Base-by-base conservation (phyloP, 768 basidiomycete species). In the Amanita exitialis region DNA sequence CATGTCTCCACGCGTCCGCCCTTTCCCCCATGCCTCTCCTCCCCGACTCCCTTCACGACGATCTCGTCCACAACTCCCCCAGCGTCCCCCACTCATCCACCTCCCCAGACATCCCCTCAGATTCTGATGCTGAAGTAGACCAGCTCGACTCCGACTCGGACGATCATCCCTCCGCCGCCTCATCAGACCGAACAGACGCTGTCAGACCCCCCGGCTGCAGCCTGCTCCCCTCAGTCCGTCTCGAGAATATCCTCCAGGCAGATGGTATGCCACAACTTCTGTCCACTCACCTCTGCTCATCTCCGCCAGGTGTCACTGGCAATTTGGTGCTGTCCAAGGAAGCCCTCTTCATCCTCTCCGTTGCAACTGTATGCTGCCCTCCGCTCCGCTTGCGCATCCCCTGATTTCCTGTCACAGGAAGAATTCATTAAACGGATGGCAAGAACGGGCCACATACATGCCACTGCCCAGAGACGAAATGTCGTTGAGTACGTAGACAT, bases 341-440 rank as follows among this genome's bases (percentile, higher is more conserved):
- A 61, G 86, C 81, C 1, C 66, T 82, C 6, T 90, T 84, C 58
- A 64, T 90, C 52, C 65, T 92, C 20, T 82, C 87, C 8, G 68
- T 85, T 53, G 89, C 89, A 44, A 83, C 90, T 35, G 90, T 90
- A 60, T 44, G 72, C 60, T 42, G 47, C 38, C 51, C 44, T 42
- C 34, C 12, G 18, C 21, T 42, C 35, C 30, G 36, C 28, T 39
- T 27, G 42, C 16, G 44, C 47, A 44, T 21, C 25, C 51, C 44
- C 52, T 43, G 23, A 55, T 39, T 47, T 53, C 49, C 36, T 47
- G 44, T 49, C 42, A 32, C 60, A 93, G 90, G 90, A 93, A 68
- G 86, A 90, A 60, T 92, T 91, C 62, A 77, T 92, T 50, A 86
- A 87, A 64, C 76, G 81, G 44, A 72, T 91, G 60, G 74, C 79